Evolutionary conservation across 192 early-diverging fungal species (phyloP), one percentile per base, ranked within the genome.

Genomic region (Backusella tarrabulga): DNA sequence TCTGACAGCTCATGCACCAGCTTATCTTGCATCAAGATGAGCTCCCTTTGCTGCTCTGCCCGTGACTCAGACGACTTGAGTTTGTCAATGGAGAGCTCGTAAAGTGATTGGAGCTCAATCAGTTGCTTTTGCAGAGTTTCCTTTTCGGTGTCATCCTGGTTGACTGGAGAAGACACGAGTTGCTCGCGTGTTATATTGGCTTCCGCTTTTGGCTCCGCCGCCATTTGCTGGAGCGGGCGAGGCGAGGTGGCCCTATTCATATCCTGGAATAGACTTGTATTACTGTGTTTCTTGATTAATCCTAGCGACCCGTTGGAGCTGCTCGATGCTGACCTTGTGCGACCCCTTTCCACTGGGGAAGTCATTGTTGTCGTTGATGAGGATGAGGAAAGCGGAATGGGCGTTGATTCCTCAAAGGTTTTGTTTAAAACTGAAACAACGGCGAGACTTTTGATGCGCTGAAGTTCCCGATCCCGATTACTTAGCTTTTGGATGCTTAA

Each of bases 391-490:
- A 32, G 12, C 34, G 66, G 4, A 1, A 23, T 46, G 32, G 74
- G 15, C 9, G 29, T 34, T 67, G 38, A 38, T 7, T 67, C 23
- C 0, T 68, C n/a, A 68, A 75, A 75, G 0, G 63, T 41, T 34
- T 75, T 75, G 19, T 75, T 75, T 32, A 75, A 42, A 3, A 75
- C 74, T 9, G 74, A 75, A 17, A 75, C 74, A 4, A 75, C 74
- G 0, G 74, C 74, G 11, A 75, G 11, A 4, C 74, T 75, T 46
- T 75, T 75, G 63, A 75, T 75, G 34, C 66, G 40, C 19, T 75
- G 74, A 3, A 75, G 74, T 46, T 75, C 74, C 11, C 40, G 35
- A 44, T 75, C 74, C 1, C 67, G 66, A n/a, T 75, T 75, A 66
- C 74, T 66, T 75, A 38, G 29, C 23, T 35, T 67, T 50, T 46